Evolutionary conservation across 83 land plant genomes (phyloP), one percentile per base, ranked within the genome.

Genomic region (Diphasiastrum complanatum): DNA sequence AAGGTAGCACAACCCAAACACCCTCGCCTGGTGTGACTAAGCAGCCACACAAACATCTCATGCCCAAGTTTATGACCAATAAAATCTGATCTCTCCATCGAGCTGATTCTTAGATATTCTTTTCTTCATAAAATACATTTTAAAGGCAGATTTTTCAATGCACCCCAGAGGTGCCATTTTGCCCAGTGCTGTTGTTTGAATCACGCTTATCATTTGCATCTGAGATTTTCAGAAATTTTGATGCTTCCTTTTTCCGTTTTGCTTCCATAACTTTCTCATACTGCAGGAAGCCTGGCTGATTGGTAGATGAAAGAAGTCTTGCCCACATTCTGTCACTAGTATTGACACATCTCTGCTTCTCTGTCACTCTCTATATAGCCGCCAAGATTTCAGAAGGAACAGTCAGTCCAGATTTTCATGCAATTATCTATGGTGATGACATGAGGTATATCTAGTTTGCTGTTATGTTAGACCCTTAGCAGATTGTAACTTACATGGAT

Each of bases 401-500:
- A n/a, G 28, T 14, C 24, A 33, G 32, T 2, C 5, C 24, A 28
- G 23, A 30, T 32, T n/a, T 23, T 18, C 27, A 14, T 19, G 5
- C 12, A 25, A 37, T 24, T 6, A 16, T 12, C 34, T 22, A 29
- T 26, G 40, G n/a, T 47, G 51, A 47, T 4, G 24, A 5, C 24
- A 19, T 5, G 18, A 47, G 23, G 51, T 4, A 18, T 4, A 5
- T 5, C 5, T 47, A 47, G n/a, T 4, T 5, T 47, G 23, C 4
- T 5, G 18, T 5, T n/a, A 47, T n/a, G 23, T 5, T 24, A 47
- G n/a, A n/a, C 24, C 24, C 5, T 47, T 18, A 19, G 4, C 23
- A 47, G 23, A 5, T 47, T n/a, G 8, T 4, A 34, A 12, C 67
- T 74, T 59, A 87, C 92, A 48, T 70, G 16, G 60, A 81, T 81